Evolutionary conservation across 192 early-diverging fungal genomes (phyloP), one percentile per base, ranked within the genome.

Genomic region (Coemansia sp.): DNA sequence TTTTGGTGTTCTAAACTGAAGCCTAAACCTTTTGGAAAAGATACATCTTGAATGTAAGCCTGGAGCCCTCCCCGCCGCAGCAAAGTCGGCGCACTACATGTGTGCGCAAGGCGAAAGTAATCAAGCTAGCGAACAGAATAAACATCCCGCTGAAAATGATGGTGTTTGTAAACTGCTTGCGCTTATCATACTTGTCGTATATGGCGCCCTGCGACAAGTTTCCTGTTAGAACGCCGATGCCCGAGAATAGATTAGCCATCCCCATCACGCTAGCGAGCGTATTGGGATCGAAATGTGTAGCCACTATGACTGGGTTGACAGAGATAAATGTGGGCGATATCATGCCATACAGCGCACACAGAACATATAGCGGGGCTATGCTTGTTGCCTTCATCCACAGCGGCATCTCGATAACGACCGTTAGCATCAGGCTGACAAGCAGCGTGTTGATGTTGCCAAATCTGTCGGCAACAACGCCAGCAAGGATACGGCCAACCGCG

Each of bases 251-350:
- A 9, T 68, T 68, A 5, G 54, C 41, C 56, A 74, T 63, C 22
- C 72, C 72, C 58, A 74, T 50, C 10, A 61, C 58, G 20, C 57
- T 74, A 9, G 61, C 61, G 4, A 74, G 56, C 20, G 37, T 45
- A 8, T 27, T 50, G 10, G 33, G 38, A 19, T 50, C 61, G 37
- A 74, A 64, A 3, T 63, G 37, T 1, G n/a, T 53, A 1, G 60
- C 61, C 0, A 68, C 56, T 36, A 74, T 74, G 22, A 72, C 62
- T 5, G 75, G 69, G 42, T 78, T 78, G 22, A 72, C 42, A 2
- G 69, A 68, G 11, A 78, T 68, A 38, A 72, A 78, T 3, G 70
- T 68, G 19, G 70, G 63, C 13, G 70, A 67, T 22, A 72, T 48
- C 58, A 72, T 42, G 4, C 75, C 75, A 23, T 72, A 78, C 10